Evolutionary conservation across 2,329 filamentous ascomycete genomes (phyloP), one percentile per base, ranked within the genome.

Genomic region (Proliferodiscus dingleyae): DNA sequence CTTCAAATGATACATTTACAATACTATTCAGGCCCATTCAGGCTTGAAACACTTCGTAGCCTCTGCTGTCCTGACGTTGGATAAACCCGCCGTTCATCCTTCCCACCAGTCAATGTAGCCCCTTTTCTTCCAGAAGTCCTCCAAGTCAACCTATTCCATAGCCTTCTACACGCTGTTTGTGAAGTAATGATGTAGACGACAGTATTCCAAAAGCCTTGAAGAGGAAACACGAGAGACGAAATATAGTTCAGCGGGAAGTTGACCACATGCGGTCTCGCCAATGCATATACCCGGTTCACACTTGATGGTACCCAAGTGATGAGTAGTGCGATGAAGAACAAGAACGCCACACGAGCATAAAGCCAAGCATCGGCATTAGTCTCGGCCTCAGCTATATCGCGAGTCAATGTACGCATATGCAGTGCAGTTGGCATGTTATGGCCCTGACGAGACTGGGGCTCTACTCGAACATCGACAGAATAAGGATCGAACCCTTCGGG

Each of bases 121-220:
- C 45, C 38, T 16, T 23, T 18, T 7, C 15, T 39, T n/a, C 36
- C 36, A 15, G 36, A 42, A 39, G 28, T 26, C 8, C 45, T 45
- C 15, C 34, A 34, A 26, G 33, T 38, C 10, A 43, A 2, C 13
- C 15, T 32, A 18, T 24, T 30, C 16, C 16, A 38, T 9, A 49
- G 34, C 16, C 39, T n/a, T n/a, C 10, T 15, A 23, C 47, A 49
- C 16, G 47, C 47, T 10, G 75, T 67, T 73, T 80, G 80, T 1
- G 83, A 87, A 1, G 83, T 87, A 11, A 78, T 73, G 13, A 80
- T 66, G 64, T 90, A 91, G 51, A 91, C 87, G 48, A 86, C 65
- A 26, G 81, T 77, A 61, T 91, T 91, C 85, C 87, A 90, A 57
- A 89, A 85, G 0, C 87, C 87, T 60, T 91, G 87, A 0, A 89